Evolutionary conservation across 2,329 filamentous ascomycete species (phyloP).

Genomic region (Trichoderma brevicompactum): DNA sequence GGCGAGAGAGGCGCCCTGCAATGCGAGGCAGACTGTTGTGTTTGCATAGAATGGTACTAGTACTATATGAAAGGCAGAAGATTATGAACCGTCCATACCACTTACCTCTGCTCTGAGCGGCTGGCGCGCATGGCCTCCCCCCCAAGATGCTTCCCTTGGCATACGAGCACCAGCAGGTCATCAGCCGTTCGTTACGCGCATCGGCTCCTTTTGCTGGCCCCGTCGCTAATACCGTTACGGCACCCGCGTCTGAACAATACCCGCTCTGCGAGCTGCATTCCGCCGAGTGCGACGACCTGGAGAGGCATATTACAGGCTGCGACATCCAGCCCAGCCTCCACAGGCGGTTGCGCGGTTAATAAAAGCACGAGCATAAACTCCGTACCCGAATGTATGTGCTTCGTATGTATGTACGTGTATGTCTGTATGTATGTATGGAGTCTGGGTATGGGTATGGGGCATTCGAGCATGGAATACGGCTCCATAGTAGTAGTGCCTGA

Average conservation of each 20-base stretch:
- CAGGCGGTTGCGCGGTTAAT: slow-evolving; percentile 12
- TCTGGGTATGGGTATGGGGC: too few species aligned
- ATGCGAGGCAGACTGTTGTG: not conserved
- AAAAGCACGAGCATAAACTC: not conserved
- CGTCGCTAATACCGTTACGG: not conserved
- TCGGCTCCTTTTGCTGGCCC: not conserved
- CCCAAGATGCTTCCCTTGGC: not conserved
- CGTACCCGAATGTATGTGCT: not conserved
- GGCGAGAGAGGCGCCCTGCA: not conserved
- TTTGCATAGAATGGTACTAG: not conserved
- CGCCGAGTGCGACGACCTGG: slow-evolving; percentile 9
- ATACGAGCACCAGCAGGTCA: not conserved
- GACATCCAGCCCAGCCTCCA: slow-evolving; percentile 12
- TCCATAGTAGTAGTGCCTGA: not conserved
- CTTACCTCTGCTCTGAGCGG: not conserved
- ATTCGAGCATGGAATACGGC: too few species aligned
- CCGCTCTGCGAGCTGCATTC: slow-evolving; percentile 16
- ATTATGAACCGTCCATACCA: not conserved
- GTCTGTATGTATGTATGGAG: not conserved
- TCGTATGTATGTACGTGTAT: not conserved
- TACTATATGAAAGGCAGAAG: not conserved
- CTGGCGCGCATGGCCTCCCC: not conserved
- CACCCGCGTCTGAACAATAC: not conserved
- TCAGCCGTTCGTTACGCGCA: slow-evolving; percentile 6
- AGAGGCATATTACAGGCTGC: not conserved